Base-by-base conservation (phyloP, 495 filamentous ascomycete species). In the Penicillium maclennaniae region DNA sequence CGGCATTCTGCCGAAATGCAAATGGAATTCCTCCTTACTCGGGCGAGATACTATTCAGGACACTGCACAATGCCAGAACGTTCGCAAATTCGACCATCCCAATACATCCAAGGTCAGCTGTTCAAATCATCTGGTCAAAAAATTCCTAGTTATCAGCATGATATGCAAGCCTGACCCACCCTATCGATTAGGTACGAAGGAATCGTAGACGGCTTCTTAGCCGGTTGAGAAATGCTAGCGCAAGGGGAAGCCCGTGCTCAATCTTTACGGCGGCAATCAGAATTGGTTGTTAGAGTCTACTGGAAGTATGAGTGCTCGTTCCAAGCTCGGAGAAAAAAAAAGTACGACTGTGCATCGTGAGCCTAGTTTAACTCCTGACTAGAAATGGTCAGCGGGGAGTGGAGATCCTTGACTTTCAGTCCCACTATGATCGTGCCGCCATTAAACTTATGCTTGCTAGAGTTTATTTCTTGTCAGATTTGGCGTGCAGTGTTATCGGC, bases 71-170 rank as follows among this genome's bases (percentile, higher is more conserved):
- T 52, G 49, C 41, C 26, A 37, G 21, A 45, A 52, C 12, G 21
- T 45, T 5, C 49, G 41, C 7, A 14, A 45, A 27, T 45, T 27
- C 10, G 45, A 52, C 41, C 49, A 52, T 19, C 41, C 40, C 14
- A 41, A 52, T 23, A 28, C 31, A 23, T 55, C 47, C 1, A 49
- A 40, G 17, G 45, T n/a, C 53, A 40, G 16, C 12, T 7, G 51
- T 56, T n/a, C 45, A 56, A 14, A 50, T 56, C 15, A 49, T 47
- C 20, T 56, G 47, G 47, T 51, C 34, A 6, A 43, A 1, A 7
- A 31, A 31, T 12, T 8, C 2, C 2, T 31, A 31, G 1, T 12
- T 7, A 7, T 31, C 7, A 12, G 9, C 27, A 1, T 31, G 27
- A 7, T 12, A 8, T 31, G 4, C 10, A 31, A 12, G 9, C 6